Base-by-base conservation (phyloP, 768 basidiomycete genomes). In the Cystofilobasidium ferigula region DNA sequence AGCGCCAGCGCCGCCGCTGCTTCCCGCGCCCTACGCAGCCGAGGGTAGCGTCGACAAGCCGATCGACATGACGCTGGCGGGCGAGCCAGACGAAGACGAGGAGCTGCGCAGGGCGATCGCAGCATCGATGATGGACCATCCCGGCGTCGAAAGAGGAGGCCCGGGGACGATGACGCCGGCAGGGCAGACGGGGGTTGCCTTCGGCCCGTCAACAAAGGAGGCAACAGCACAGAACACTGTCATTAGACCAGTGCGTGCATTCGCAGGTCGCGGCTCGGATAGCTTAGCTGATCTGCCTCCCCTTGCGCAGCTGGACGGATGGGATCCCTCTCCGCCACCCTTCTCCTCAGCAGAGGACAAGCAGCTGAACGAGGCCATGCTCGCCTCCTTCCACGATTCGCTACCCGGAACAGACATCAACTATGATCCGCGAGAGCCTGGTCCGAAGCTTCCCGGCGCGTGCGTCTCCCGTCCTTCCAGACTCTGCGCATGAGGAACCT, bases 21-120 rank as follows among this genome's bases (percentile, higher is more conserved):
- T 32, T 20, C 51, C 30, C 30, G 4, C 47, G 47, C 8, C 47
- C n/a, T n/a, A 3, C 4, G 10, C 8, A 13, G 51, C 9, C 28
- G 51, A 54, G 4, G 51, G 26, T 3, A 18, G n/a, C 3, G 28
- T 16, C 30, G 51, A 28, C 3, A 18, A 54, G 2, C 51, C 51
- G 6, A 32, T 54, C 51, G 51, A 54, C 51, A 28, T 54, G 28
- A 54, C 51, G 51, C 30, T 30, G 12, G 26, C 30, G 14, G 51
- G 51, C 20, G 69, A 62, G 14, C n/a, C n/a, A n/a, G n/a, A n/a
- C n/a, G 61, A 66, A 43, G 67, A 67, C 14, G 43, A 57, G 3
- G 68, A 71, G 47, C 71, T 72, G 30, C 70, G 72, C 68, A 71
- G 67, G 43, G 65, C 69, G 30, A 69, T 74, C 40, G 47, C 73